Conservation (phyloP, 2,329 filamentous ascomycete genomes). For the Aspergillus sp. region DNA sequence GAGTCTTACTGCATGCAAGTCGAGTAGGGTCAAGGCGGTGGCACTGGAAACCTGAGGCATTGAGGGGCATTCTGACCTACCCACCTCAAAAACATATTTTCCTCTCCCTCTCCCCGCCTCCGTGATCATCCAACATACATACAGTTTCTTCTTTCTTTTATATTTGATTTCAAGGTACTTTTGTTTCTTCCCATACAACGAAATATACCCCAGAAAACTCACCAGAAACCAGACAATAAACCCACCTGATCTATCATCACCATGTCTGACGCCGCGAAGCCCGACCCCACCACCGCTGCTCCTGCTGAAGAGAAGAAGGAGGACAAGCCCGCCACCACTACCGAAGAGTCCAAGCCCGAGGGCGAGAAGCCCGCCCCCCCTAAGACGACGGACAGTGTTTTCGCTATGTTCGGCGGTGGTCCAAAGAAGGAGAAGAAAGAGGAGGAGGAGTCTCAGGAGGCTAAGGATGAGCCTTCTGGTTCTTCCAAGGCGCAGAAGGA, state of each 20-base stretch:
- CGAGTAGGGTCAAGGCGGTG: slow-evolving; percentile 6
- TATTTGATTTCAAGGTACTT: background rate
- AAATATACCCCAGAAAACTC: background rate
- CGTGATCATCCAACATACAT: slow-evolving; percentile 8
- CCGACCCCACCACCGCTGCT: slow-evolving; percentile 37
- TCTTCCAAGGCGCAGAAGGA: slow-evolving; percentile 70
- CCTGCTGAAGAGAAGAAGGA: slow-evolving; percentile 28
- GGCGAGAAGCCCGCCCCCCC: slow-evolving; percentile 26
- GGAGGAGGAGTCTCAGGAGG: slow-evolving; percentile 57
- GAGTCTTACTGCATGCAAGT: background rate
- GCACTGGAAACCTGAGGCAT: slow-evolving; percentile 15
- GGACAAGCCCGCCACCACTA: slow-evolving; percentile 26
- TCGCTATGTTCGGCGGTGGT: slow-evolving; percentile 98
- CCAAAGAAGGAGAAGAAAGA: slow-evolving; percentile 95
- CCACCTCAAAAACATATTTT: slow-evolving; percentile 22
- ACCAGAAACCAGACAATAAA: background rate
- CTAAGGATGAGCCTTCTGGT: slow-evolving; percentile 78
- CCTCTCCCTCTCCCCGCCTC: slow-evolving; percentile 9
- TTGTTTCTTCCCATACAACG: background rate
- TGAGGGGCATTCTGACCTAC: slow-evolving; percentile 13
- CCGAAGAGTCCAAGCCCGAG: slow-evolving; percentile 25
- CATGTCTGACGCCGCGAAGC: slow-evolving; percentile 40
- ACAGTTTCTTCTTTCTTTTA: slow-evolving; percentile 1
- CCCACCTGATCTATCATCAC: slow-evolving; percentile 6
- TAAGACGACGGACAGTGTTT: slow-evolving; percentile 56